Base-by-base conservation (phyloP, 352 stramenopile genomes). In the Phytopythium boreale region DNA sequence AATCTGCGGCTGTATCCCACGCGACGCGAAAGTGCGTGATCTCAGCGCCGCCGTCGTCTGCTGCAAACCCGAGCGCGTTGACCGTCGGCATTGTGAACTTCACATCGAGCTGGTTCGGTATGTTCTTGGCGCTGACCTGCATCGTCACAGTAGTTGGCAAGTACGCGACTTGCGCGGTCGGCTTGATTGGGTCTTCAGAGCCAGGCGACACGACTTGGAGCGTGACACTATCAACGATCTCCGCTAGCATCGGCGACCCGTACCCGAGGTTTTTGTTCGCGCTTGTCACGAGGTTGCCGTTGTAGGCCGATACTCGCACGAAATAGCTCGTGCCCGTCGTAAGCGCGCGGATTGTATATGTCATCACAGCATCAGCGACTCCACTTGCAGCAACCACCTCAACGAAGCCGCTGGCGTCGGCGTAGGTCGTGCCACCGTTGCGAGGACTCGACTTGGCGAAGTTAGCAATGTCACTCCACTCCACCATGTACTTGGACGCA, bases 221-320 rank as follows among this genome's bases (percentile, higher is more conserved):
- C 31, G 46, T 59, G 41, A 43, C 61, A 6, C 62, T 70, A 44
- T 80, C 69, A 15, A 90, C 53, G 4, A 90, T 66, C 20, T 70
- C 34, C 0, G 80, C 85, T 0, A 94, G 63, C 5, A 89, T 75
- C 0, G 87, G 85, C 11, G 69, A 74, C 5, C 84, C 76, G 62
- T 96, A 96, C 2, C 76, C 82, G 2, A 70, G 64, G 50, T 84
- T 79, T n/a, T 49, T 53, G 3, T 41, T 62, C 0, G 70, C 37
- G 20, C 70, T 59, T 6, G 27, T 58, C 0, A 52, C 19, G 4
- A 81, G 17, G 22, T 93, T 70, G n/a, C 88, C 85, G 59, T 98
- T 98, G 67, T 87, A 89, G 19, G 92, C 84, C 1, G 87, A 89
- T 4, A 99, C 93, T 2, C 90, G 84, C 7, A 98, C 84, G 52